A percentile compares a stretch with the other conserved stretches of the same genome.
Evolutionary conservation across 1,284 basidiomycete genomes (phyloP).

Genomic region (Sanghuangporus weigelae): DNA sequence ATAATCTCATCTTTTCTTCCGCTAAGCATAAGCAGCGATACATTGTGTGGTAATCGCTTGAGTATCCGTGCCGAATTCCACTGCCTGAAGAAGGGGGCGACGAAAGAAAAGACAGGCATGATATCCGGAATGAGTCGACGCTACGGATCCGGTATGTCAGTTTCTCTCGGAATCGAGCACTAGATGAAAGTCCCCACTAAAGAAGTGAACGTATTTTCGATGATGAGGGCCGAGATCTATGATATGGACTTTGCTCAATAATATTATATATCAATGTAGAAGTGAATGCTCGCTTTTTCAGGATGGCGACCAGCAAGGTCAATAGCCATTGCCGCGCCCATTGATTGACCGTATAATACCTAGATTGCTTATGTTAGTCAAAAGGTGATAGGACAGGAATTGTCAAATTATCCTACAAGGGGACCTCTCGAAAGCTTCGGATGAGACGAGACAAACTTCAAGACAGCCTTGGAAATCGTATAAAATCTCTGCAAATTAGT

Average conservation of each 20-base stretch:
- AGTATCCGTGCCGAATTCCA: conserved; percentile 36
- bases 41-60: not conserved
- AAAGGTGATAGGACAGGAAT: not conserved
- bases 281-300: conserved; percentile 22
- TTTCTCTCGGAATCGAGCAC: not conserved
- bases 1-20: conserved; percentile 44
- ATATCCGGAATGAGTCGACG: conserved; percentile 40
- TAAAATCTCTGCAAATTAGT: not conserved
- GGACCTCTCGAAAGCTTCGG: conserved; percentile 40
- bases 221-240: conserved; percentile 32
- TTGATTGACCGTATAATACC: conserved; percentile 49
- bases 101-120: conserved; percentile 40
- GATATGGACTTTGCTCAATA: not conserved
- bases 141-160: not conserved
- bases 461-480: conserved; percentile 16
- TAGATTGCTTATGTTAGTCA: not conserved
- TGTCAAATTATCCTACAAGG: conserved; percentile 24
- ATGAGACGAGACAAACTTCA: conserved; percentile 48
- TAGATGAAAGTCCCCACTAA: conserved; percentile 21
- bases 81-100: conserved; percentile 40
- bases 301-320: conserved; percentile 45
- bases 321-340: conserved; percentile 54
- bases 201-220: conserved; percentile 53
- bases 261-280: not conserved
- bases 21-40: conserved; percentile 16